Conservation (phyloP, 2,329 filamentous ascomycete genomes). For the Eutypa lata region DNA sequence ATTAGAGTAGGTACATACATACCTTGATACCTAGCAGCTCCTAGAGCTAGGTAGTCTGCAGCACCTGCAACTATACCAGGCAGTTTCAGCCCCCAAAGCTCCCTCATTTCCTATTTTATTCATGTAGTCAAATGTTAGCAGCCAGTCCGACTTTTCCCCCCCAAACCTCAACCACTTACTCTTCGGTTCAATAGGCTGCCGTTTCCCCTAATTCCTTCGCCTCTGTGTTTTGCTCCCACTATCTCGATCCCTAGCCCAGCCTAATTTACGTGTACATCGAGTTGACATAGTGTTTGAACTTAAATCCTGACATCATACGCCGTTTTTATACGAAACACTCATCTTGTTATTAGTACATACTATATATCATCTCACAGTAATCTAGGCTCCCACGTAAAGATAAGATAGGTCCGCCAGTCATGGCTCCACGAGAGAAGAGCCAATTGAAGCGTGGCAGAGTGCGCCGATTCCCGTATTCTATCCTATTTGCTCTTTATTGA, state of each 20-base stretch:
- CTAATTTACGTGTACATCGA: not conserved
- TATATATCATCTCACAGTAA: not conserved
- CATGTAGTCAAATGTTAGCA: too few species aligned
- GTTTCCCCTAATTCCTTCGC: too few species aligned
- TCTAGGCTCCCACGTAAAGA: too few species aligned
- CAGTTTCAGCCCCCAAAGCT: not conserved
- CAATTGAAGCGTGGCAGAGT: slow-evolving; percentile 81
- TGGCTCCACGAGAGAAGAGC: slow-evolving; percentile 72
- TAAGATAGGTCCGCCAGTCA: slow-evolving; percentile 27
- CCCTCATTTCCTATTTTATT: not conserved
- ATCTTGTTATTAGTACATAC: not conserved
- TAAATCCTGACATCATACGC: not conserved
- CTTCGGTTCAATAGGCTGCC: too few species aligned
- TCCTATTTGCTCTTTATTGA: slow-evolving; percentile 16
- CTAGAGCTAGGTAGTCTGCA: too few species aligned
- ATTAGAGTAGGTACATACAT: not conserved
- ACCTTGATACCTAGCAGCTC: too few species aligned
- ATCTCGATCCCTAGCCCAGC: too few species aligned
- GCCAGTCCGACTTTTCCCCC: too few species aligned
- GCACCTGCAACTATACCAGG: not conserved
- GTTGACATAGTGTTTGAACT: not conserved
- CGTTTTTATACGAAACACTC: not conserved
- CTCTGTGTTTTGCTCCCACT: too few species aligned
- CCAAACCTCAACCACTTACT: too few species aligned
- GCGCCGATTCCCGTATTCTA: slow-evolving; percentile 34